Conservation (phyloP, 2,329 filamentous ascomycete species). For the Byssoonygena ceratinophila region DNA sequence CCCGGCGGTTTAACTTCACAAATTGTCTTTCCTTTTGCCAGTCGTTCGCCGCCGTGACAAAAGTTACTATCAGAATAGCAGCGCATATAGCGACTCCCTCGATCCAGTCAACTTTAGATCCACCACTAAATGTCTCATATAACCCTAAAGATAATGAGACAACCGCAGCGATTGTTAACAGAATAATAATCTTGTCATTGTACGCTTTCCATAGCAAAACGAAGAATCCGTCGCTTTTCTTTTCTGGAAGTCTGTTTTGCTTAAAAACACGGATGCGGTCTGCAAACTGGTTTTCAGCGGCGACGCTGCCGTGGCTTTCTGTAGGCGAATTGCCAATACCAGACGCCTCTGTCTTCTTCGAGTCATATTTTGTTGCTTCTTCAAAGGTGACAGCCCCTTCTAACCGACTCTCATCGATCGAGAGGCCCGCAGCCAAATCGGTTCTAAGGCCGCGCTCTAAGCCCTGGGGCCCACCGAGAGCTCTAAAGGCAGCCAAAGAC, state of each 20-base stretch:
- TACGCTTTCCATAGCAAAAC: constrained; percentile 58
- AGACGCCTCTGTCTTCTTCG: constrained; percentile 16
- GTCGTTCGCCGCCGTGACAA: constrained; percentile 54
- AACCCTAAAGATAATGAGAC: constrained; percentile 60
- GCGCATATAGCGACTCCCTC: constrained; percentile 58
- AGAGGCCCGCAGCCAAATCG: constrained; percentile 62
- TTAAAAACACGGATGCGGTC: constrained; percentile 53
- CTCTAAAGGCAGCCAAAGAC: constrained; percentile 68
- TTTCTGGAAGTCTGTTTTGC: constrained; percentile 52
- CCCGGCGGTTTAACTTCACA: constrained; percentile 47
- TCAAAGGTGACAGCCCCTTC: constrained; percentile 60
- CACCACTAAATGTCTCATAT: constrained; percentile 51
- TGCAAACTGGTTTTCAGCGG: constrained; percentile 30
- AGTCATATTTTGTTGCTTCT: constrained; percentile 44
- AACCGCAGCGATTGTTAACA: constrained; percentile 57
- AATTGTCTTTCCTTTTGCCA: constrained; percentile 60
- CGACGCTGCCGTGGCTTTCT: background rate
- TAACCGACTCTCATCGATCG: constrained; percentile 59
- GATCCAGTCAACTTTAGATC: constrained; percentile 50
- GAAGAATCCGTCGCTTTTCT: constrained; percentile 52
- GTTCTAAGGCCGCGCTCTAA: constrained; percentile 69
- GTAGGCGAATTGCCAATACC: constrained; percentile 6
- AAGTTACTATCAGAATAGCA: constrained; percentile 54
- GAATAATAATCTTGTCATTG: constrained; percentile 62
- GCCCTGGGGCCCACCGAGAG: constrained; percentile 65